phyloP scores from a whole-genome alignment of 108 stramenopile species.

The Mediolabrus comicus region DNA sequence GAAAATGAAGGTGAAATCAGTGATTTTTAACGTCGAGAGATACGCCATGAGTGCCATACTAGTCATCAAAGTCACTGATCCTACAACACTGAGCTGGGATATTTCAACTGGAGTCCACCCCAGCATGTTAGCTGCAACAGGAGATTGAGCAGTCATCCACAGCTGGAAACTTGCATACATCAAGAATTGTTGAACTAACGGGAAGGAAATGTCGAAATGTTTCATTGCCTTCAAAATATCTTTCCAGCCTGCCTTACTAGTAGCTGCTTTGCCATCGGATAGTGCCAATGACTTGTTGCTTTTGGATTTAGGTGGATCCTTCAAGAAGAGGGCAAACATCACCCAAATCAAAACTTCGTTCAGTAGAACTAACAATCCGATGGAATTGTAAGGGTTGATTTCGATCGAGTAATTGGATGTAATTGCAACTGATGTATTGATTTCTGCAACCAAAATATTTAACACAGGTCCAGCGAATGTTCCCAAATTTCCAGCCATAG shows the following conservation, averaged over 20 bases:
- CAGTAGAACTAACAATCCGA: conserved; percentile 2
- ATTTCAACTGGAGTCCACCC: background rate
- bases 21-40: background rate
- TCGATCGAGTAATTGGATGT: background rate
- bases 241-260: background rate
- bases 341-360: background rate
- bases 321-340: background rate
- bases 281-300: background rate
- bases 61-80: background rate
- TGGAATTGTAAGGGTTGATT: background rate
- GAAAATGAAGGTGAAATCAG: background rate
- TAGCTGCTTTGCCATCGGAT: background rate
- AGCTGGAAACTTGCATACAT: background rate
- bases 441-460: conserved; percentile 7
- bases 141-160: background rate
- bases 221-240: conserved; percentile 22
- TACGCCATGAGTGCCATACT: background rate
- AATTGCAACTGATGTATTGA: conserved; percentile 1
- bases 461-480: conserved; percentile 5
- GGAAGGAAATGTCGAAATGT: background rate
- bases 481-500: conserved; percentile 8
- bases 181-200: background rate
- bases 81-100: background rate
- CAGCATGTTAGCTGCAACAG: background rate
- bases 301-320: conserved; percentile 3